Percentiles rank a stretch among this genome's conserved stretches.
These are phyloP conservation scores for Annulohypoxylon maeteangense DNA, from an alignment of 495 filamentous ascomycete genomes.

Conservation along the genomic window DNA sequence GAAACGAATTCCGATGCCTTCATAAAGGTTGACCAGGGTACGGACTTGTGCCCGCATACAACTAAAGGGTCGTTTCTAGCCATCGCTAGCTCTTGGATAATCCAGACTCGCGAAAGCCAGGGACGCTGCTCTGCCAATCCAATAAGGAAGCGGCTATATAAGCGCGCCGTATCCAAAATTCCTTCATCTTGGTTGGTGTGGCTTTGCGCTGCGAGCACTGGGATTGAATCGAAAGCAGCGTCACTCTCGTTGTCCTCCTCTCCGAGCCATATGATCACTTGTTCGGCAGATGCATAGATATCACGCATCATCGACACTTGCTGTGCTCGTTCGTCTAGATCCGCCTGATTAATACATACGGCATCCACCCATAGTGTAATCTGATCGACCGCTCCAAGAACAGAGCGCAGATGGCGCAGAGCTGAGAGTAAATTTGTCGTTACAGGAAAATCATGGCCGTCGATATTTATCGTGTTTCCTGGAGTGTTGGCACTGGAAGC, in stretches of 20 bases:
- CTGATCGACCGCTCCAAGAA: background rate
- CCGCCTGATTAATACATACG: conserved; percentile 25
- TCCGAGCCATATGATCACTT: conserved; percentile 25
- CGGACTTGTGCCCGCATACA: conserved; percentile 12
- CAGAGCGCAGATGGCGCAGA: conserved; percentile 9
- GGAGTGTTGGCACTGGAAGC: background rate
- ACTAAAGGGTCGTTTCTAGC: conserved; percentile 13
- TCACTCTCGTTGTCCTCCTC: conserved; percentile 15
- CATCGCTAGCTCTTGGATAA: conserved; percentile 36
- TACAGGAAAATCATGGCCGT: conserved; percentile 5
- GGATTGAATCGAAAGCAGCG: conserved; percentile 15
- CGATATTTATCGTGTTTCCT: conserved; percentile 11
- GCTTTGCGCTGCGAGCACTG: conserved; percentile 5
- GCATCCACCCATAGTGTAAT: conserved; percentile 26
- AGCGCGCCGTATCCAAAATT: background rate
- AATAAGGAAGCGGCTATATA: conserved; percentile 17
- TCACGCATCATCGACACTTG: conserved; percentile 29
- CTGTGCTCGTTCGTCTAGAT: conserved; percentile 14
- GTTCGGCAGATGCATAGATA: conserved; percentile 18
- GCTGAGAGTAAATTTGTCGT: conserved; percentile 18
- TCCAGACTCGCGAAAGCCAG: conserved; percentile 37
- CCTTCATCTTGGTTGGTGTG: background rate
- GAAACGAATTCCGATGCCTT: conserved; percentile 2
- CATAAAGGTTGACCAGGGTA: conserved; percentile 17
- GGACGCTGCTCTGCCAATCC: background rate